Base-by-base conservation (phyloP, 176 grass and related monocot genomes). In the Bothriochloa decipiens region DNA sequence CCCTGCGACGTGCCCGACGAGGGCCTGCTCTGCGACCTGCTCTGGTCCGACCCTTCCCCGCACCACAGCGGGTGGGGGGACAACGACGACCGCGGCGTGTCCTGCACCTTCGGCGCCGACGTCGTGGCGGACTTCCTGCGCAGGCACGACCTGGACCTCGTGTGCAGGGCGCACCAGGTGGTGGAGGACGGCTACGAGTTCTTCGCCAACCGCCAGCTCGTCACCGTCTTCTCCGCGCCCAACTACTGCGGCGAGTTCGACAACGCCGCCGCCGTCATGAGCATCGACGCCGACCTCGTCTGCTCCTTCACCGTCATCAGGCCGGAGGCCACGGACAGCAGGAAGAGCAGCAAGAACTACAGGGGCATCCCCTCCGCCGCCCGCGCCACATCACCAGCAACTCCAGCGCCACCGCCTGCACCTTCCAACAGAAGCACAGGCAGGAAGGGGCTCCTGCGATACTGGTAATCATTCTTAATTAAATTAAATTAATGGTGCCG, bases 121-220 rank as follows among this genome's bases (percentile, higher is more conserved):
- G 81, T 52, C 40, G 71, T 94, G 6, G 37, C 55, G 29, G 82
- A 75, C 5, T 91, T 94, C 75, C 52, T 94, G 39, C 58, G 81
- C 39, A 75, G 52, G 4, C 83, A 86, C 10, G 92, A 94, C 82
- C 68, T 94, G 11, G 89, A 94, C 73, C 92, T 94, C 26, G 76
- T 94, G 13, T 94, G 92, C 58, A 77, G 89, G n/a, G 92, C 89
- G 15, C 92, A 94, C 47, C 92, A 94, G 83, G 88, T 90, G 18
- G 88, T 90, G 11, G 66, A 90, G 72, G 88, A 90, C 41, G 83
- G 83, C 0, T 90, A 90, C 29, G 6, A 90, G 43, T 90, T 90
- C 72, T 90, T 90, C 68, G 79, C 88, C 1, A 65, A 72, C 0
- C 15, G 78, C 3, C 10, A 17, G 23, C 58, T 90, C 57, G 88